Conservation (phyloP, 768 basidiomycete species). For the Tulasnella sp. region DNA sequence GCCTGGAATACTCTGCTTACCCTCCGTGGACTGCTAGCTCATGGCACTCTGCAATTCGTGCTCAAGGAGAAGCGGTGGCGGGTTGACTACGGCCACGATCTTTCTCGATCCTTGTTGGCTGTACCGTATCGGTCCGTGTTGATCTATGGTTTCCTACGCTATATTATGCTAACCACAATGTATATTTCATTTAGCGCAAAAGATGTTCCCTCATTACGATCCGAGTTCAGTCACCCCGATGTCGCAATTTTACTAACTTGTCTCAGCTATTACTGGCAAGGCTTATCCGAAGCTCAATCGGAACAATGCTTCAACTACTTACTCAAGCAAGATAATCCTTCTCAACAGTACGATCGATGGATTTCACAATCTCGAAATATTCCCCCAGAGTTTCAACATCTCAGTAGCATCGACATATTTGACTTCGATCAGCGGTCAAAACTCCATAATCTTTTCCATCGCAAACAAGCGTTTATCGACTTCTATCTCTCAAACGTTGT, state of each 20-base stretch:
- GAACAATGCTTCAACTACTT: constrained; percentile 1
- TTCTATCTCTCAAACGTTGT: constrained; percentile 4
- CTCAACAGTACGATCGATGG: not conserved
- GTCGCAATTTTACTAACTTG: too few species aligned
- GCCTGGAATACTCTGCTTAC: constrained; percentile 32
- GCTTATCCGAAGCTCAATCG: not conserved
- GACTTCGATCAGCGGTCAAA: not conserved
- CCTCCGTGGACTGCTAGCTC: constrained; percentile 34
- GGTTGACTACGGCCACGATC: constrained; percentile 40
- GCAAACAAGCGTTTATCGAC: not conserved
- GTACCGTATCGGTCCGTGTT: too few species aligned
- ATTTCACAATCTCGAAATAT: not conserved
- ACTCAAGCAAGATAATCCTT: not conserved
- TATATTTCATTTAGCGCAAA: too few species aligned
- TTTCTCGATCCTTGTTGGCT: constrained; percentile 31
- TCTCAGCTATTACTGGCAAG: constrained; percentile 13
- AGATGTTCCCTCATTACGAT: too few species aligned
- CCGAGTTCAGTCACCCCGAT: too few species aligned
- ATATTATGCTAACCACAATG: too few species aligned
- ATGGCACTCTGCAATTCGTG: constrained; percentile 30
- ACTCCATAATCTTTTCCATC: not conserved
- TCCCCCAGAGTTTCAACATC: not conserved
- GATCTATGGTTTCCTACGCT: too few species aligned
- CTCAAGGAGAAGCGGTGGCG: constrained; percentile 35
- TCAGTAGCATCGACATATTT: not conserved